phyloP scores from a whole-genome alignment of 305 asterid species.

The Ajuga reptans region DNA sequence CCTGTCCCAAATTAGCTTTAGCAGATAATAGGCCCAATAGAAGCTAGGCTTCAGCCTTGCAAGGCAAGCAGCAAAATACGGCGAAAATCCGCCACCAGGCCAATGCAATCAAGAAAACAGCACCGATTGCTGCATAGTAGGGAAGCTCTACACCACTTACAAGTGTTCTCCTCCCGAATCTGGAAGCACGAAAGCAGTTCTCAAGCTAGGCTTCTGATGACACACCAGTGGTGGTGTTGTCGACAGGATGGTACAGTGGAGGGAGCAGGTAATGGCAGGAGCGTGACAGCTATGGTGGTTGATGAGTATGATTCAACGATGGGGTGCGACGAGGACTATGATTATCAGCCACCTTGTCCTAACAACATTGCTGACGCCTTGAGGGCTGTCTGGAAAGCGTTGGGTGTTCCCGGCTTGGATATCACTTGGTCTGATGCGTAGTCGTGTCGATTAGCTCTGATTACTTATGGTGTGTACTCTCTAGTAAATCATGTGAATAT shows the following conservation, averaged over 20 bases:
- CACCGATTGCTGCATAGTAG: conserved; percentile 41
- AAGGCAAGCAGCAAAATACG: conserved; percentile 33
- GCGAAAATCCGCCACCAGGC: conserved; percentile 35
- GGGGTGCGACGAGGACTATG: conserved; percentile 23
- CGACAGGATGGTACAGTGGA: too few species aligned
- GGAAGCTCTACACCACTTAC: conserved; percentile 33
- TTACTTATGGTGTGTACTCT: too few species aligned
- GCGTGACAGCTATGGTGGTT: conserved; percentile 28
- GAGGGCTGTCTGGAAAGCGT: too few species aligned
- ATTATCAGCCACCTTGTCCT: conserved; percentile 10
- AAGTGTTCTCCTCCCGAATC: conserved; percentile 35
- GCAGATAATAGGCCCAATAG: too few species aligned
- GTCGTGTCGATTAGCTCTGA: too few species aligned
- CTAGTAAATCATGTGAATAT: too few species aligned
- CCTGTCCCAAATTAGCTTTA: too few species aligned
- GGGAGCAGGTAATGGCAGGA: conserved; percentile 32
- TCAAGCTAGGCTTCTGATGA: too few species aligned
- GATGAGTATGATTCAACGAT: conserved; percentile 27
- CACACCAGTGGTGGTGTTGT: too few species aligned
- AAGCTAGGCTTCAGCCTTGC: conserved; percentile 1
- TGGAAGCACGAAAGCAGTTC: conserved; percentile 28
- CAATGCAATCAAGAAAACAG: conserved; percentile 39
- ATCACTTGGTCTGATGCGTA: too few species aligned
- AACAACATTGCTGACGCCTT: too few species aligned
- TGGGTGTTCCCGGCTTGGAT: not conserved